Evolutionary conservation across 805 yeast species (phyloP).

Genomic region (Kuraishia molischiana): DNA sequence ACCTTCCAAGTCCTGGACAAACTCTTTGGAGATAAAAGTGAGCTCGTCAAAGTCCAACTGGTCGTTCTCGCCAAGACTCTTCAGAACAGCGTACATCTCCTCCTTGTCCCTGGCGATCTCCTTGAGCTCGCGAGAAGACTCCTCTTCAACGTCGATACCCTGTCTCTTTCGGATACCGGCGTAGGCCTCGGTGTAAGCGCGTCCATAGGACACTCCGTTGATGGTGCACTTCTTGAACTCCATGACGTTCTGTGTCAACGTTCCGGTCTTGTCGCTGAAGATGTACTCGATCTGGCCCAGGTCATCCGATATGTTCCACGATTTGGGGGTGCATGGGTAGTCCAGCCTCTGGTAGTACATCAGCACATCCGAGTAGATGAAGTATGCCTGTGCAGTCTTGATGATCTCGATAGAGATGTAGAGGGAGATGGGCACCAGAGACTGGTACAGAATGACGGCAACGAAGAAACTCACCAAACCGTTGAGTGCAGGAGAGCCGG

Average conservation of each 20-base stretch:
- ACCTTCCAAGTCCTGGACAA: slow-evolving; percentile 48
- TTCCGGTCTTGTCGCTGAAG: slow-evolving; percentile 80
- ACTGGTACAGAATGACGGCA: slow-evolving; percentile 65
- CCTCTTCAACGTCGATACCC: slow-evolving; percentile 66
- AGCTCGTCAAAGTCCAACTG: slow-evolving; percentile 47
- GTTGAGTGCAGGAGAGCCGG: slow-evolving; percentile 52
- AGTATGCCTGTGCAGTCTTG: slow-evolving; percentile 73
- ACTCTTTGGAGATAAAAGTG: slow-evolving; percentile 60
- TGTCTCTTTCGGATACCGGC: slow-evolving; percentile 72
- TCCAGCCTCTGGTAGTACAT: slow-evolving; percentile 64
- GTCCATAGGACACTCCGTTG: slow-evolving; percentile 62
- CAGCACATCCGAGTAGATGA: slow-evolving; percentile 65
- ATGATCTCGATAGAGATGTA: slow-evolving; percentile 77
- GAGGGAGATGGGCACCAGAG: slow-evolving; percentile 74
- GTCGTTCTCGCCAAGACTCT: slow-evolving; percentile 25
- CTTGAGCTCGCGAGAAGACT: slow-evolving; percentile 38
- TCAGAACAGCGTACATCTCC: slow-evolving; percentile 43
- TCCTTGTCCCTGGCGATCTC: slow-evolving; percentile 48
- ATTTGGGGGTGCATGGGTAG: slow-evolving; percentile 75
- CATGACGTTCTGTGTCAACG: slow-evolving; percentile 78
- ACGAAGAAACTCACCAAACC: slow-evolving; percentile 71
- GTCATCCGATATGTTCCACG: slow-evolving; percentile 83
- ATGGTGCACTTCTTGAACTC: slow-evolving; percentile 77
- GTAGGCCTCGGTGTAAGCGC: slow-evolving; percentile 76
- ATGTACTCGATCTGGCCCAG: slow-evolving; percentile 80